Evolutionary conservation across 768 basidiomycete genomes (phyloP).

Genomic region (Serpula lacrymans): DNA sequence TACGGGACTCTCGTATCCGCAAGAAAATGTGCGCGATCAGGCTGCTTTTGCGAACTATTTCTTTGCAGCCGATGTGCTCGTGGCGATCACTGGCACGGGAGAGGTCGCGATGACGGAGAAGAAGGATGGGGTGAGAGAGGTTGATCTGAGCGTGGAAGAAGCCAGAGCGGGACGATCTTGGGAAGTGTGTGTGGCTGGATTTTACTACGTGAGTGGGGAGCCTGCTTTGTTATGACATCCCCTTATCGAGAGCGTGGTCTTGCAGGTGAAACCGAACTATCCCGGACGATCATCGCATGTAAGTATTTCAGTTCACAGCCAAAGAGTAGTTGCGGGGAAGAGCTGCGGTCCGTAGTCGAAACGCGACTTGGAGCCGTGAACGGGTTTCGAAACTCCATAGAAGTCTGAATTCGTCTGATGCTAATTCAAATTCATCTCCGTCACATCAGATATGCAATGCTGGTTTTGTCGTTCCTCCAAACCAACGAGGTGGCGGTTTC

Average conservation of each 20-base stretch:
- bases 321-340: not conserved
- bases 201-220: slow-evolving; percentile 68
- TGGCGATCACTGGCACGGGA: slow-evolving; percentile 47
- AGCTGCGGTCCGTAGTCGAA: not conserved
- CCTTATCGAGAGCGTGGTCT: too few species aligned
- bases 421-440: slow-evolving; percentile 2
- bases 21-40: slow-evolving; percentile 57
- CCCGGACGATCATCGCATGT: slow-evolving; percentile 89
- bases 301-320: slow-evolving; percentile 33
- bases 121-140: slow-evolving; percentile 15
- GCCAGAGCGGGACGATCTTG: slow-evolving; percentile 53
- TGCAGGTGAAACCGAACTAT: slow-evolving; percentile 81
- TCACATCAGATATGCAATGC: slow-evolving; percentile 74
- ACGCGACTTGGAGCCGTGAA: not conserved
- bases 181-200: slow-evolving; percentile 71
- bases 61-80: slow-evolving; percentile 71
- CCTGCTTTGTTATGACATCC: too few species aligned
- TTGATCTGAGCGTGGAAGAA: slow-evolving; percentile 34
- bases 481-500: slow-evolving; percentile 60
- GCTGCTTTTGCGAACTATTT: slow-evolving; percentile 71
- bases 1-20: slow-evolving; percentile 81
- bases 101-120: slow-evolving; percentile 18
- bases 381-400: not conserved
- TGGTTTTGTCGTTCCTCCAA: slow-evolving; percentile 76
- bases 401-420: slow-evolving; percentile 13